Base-by-base conservation (phyloP, 805 yeast genomes). In the Candida broadrunensis region DNA sequence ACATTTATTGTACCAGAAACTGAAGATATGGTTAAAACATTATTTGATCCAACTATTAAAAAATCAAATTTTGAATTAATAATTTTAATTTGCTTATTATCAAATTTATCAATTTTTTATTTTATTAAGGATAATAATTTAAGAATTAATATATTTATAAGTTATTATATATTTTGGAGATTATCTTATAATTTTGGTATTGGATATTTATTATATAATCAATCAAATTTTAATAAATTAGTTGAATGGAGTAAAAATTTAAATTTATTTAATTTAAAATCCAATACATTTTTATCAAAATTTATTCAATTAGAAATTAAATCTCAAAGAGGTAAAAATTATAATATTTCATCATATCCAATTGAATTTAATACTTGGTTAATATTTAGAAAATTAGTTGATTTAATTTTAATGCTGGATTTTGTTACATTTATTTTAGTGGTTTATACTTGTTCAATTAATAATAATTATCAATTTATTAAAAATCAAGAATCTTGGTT, bases 301-400 rank as follows among this genome's bases (percentile, higher is more conserved):
- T 54, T 83, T 26, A 56, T 51, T 16, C 53, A 47, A 32, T 42
- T 41, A 3, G 75, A 70, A 44, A 51, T 70, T 35, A 54, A 51
- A 31, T 56, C 68, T 18, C 75, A 70, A 46, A 64, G 70, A 66
- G 73, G 74, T 14, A 25, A 47, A 4, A 37, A 52, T 8, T 70
- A 67, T 50, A 42, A 51, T 25, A 52, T 66, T 24, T 20, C 44
- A 16, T 40, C 47, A 18, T 60, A 60, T 29, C 96, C 96, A 1
- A 67, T 77, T 38, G 95, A 86, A 57, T 83, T 83, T 65, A 87
- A 85, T 60, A 80, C 90, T 23, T 87, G 96, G 96, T 69, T 88
- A 27, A 55, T 87, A 12, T 87, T 83, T 62, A 71, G 96, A 39
- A 85, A 83, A 55, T 72, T 83, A 39, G 95, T 88, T 13, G 95